Conservation (phyloP, 2,329 filamentous ascomycete genomes). For the Aquanectria penicillioides region DNA sequence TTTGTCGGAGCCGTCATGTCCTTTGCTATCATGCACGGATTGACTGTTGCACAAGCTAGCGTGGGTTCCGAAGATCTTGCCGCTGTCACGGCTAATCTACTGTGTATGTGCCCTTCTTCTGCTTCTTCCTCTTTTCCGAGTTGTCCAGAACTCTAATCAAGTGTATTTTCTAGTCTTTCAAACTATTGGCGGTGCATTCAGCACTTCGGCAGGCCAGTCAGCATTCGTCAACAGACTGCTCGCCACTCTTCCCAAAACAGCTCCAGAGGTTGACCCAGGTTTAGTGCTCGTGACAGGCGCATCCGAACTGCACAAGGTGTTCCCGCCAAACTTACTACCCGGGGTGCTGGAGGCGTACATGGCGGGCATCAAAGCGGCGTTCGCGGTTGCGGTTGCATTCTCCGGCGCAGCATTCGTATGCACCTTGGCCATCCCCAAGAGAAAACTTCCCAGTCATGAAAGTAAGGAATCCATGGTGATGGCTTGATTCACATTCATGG, state of each 20-base stretch:
- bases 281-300: conserved; percentile 1
- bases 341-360: background rate
- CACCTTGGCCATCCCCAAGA: no score
- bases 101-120: background rate
- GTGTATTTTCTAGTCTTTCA: background rate
- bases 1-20: background rate
- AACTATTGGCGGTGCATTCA: background rate
- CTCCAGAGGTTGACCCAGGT: background rate
- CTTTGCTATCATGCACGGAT: background rate
- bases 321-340: background rate
- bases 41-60: background rate
- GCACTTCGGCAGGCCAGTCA: background rate
- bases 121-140: background rate
- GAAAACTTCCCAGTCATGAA: no score
- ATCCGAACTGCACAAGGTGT: background rate
- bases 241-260: background rate
- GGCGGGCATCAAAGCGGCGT: background rate
- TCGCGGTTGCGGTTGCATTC: background rate
- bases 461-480: no score
- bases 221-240: background rate
- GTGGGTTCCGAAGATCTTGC: background rate
- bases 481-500: no score
- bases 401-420: background rate
- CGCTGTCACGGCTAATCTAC: background rate
- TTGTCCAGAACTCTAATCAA: background rate